A percentile compares a stretch with the other conserved stretches of the same genome.
These are phyloP conservation scores for Fusarium neocosmosporiellum DNA, from an alignment of 2,329 filamentous ascomycete genomes.

Conservation along the genomic window DNA sequence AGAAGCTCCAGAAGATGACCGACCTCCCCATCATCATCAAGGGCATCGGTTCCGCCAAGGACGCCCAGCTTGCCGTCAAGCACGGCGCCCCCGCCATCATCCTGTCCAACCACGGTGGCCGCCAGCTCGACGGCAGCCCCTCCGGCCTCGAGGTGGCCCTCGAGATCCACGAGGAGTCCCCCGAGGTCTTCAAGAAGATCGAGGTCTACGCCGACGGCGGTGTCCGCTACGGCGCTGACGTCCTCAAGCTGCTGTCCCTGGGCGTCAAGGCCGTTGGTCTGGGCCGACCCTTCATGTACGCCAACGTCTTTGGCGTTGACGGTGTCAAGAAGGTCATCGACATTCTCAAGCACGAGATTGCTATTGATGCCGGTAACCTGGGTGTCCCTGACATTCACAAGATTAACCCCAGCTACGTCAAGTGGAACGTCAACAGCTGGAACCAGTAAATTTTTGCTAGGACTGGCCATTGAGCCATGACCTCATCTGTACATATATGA, in stretches of 20 bases:
- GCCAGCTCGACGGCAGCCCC: constrained; percentile 54
- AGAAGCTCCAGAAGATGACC: constrained; percentile 50
- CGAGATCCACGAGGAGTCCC: constrained; percentile 52
- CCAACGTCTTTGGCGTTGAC: constrained; percentile 62
- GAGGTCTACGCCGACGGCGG: constrained; percentile 57
- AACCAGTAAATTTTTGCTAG: constrained; percentile 26
- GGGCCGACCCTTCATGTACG: constrained; percentile 63
- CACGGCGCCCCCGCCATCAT: constrained; percentile 49
- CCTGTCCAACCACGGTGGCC: constrained; percentile 57
- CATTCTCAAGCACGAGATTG: constrained; percentile 63
- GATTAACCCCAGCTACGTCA: constrained; percentile 46
- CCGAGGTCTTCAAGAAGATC: constrained; percentile 53
- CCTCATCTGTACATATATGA: constrained; percentile 19
- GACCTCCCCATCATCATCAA: constrained; percentile 54
- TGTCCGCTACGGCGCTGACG: constrained; percentile 56
- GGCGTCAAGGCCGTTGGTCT: constrained; percentile 59
- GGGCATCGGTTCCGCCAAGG: constrained; percentile 52
- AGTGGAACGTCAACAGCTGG: constrained; percentile 43
- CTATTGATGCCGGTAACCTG: constrained; percentile 57
- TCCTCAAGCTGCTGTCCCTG: constrained; percentile 56
- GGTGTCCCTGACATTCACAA: constrained; percentile 53
- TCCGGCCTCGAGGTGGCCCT: constrained; percentile 53
- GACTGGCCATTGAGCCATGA: background rate
- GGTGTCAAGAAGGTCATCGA: constrained; percentile 58
- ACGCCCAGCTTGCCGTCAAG: constrained; percentile 50